phyloP scores from a whole-genome alignment of 2,329 filamentous ascomycete genomes.

The Ophiostoma ulmi region DNA sequence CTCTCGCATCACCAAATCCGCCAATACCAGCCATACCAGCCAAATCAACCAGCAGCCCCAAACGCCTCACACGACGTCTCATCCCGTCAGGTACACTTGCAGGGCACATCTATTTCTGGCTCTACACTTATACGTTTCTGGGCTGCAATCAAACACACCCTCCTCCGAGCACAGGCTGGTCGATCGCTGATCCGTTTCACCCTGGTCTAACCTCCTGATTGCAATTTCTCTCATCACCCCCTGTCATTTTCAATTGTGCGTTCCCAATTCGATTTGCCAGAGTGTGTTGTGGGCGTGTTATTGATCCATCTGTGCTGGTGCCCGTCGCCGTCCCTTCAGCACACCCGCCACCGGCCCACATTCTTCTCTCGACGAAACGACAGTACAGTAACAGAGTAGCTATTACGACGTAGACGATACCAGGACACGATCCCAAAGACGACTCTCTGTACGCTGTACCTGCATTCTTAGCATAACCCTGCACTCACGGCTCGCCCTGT shows the following conservation, averaged over 20 bases:
- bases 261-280: constrained; percentile 13
- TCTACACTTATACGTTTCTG: neutral
- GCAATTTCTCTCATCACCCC: constrained; percentile 26
- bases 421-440: neutral
- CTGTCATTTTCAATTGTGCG: constrained; percentile 19
- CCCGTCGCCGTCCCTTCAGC: constrained; percentile 12
- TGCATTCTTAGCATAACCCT: neutral
- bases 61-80: neutral
- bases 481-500: neutral
- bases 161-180: neutral
- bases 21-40: neutral
- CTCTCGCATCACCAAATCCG: neutral
- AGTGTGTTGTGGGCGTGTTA: constrained; percentile 10
- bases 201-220: constrained; percentile 26
- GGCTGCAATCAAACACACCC: constrained; percentile 14
- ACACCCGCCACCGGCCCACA: constrained; percentile 25
- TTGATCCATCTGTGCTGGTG: constrained; percentile 12
- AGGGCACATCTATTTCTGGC: constrained; percentile 4
- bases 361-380: constrained; percentile 19
- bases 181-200: constrained; percentile 22
- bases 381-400: constrained; percentile 16
- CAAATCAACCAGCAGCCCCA: neutral
- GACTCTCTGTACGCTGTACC: neutral
- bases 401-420: constrained; percentile 2
- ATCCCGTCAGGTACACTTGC: neutral